Evolutionary conservation across 768 basidiomycete genomes (phyloP), one percentile per base, ranked within the genome.

Genomic region (Pulveroboletus frians): DNA sequence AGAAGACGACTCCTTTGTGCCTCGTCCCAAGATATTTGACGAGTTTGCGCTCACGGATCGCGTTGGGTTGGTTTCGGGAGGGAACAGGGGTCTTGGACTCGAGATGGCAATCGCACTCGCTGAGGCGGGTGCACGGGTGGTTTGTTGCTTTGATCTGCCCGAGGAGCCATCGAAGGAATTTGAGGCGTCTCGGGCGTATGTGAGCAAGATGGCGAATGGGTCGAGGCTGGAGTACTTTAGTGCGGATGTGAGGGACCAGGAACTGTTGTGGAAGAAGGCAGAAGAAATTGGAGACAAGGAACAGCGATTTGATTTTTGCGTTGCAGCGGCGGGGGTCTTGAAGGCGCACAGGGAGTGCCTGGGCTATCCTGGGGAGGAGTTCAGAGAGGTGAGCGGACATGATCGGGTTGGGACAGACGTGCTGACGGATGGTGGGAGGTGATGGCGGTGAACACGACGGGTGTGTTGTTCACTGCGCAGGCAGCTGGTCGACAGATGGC

Each of bases 311-410:
- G 88, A 92, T 61, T 74, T 84, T 14, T 87, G 85, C 57, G 65
- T 90, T 50, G 88, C 88, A 4, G 87, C 88, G 15, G 88, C 88
- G 36, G 89, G 88, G 18, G 77, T 90, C 46, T 61, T 86, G 61
- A 79, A 76, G 57, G 58, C 70, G 0, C 73, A 84, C 52, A 80
- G 67, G 27, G 79, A 80, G 49, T 86, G 85, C 56, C 63, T 88
- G 65, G 76, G 80, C 39, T 87, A 86, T 60, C 76, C 83, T 1
- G 83, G 72, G 11, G 66, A 78, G 51, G 74, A 84, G 54, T 89
- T 88, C 61, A 70, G 75, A 59, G 77, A 84, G 60, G 85, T 83
- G 47, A 42, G 70, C 55, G 5, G 11, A 6, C 11, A 6, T 5
- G 30, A 11, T 26, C 9, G 9, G 30, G 2, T 2, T 14, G 11